phyloP scores from a whole-genome alignment of 2,329 filamentous ascomycete species.

The Spiromastix sp. region DNA sequence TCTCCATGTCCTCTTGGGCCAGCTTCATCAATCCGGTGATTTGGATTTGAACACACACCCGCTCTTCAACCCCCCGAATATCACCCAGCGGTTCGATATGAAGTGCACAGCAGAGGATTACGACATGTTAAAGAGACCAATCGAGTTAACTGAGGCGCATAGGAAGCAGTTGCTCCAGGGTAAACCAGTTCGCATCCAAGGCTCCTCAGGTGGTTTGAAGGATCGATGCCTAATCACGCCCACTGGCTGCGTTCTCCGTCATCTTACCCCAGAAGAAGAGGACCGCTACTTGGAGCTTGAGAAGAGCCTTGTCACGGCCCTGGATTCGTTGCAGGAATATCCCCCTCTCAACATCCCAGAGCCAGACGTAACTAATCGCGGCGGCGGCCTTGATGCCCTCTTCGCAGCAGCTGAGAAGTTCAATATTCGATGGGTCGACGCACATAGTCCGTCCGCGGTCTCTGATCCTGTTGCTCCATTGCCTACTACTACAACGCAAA shows the following conservation, averaged over 20 bases:
- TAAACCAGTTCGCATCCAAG: slow-evolving; percentile 29
- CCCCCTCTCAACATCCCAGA: slow-evolving; percentile 26
- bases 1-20: slow-evolving; percentile 28
- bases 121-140: slow-evolving; percentile 27
- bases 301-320: slow-evolving; percentile 21
- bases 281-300: slow-evolving; percentile 36
- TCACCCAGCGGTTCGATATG: slow-evolving; percentile 33
- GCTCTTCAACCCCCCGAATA: slow-evolving; percentile 31
- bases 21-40: slow-evolving; percentile 27
- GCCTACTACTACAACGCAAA: slow-evolving; percentile 17
- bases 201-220: slow-evolving; percentile 26
- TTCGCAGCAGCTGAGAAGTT: slow-evolving; percentile 35
- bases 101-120: slow-evolving; percentile 31
- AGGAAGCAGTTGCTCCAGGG: slow-evolving; percentile 32
- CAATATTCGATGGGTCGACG: slow-evolving; percentile 33
- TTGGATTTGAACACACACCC: slow-evolving; percentile 29
- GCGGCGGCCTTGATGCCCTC: slow-evolving; percentile 35
- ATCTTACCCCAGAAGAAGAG: slow-evolving; percentile 36
- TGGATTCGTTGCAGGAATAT: slow-evolving; percentile 29
- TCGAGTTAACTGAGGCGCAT: slow-evolving; percentile 33
- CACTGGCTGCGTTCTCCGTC: slow-evolving; percentile 33
- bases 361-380: slow-evolving; percentile 33
- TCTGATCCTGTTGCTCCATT: slow-evolving; percentile 13
- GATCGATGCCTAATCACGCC: slow-evolving; percentile 36
- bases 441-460: slow-evolving; percentile 17